These are phyloP conservation scores for Prunus armeniaca DNA, from an alignment of 306 rosid genomes.

Conservation along the genomic window DNA sequence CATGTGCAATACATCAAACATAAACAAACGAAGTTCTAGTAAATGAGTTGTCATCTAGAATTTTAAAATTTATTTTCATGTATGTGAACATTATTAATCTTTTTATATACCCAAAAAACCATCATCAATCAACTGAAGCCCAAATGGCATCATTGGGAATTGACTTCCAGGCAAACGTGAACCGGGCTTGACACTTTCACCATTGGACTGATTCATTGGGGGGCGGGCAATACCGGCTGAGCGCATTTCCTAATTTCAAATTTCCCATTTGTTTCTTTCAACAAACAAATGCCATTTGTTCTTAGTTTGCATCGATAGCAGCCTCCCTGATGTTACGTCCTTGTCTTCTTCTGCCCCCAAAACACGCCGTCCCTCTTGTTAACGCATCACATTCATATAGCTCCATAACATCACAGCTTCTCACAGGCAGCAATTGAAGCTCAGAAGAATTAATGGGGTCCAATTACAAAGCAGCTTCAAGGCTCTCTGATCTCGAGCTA, in stretches of 20 bases:
- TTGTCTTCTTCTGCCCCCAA: conserved; percentile 36
- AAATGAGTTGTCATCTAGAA: no score
- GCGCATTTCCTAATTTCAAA: conserved; percentile 17
- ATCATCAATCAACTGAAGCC: neutral
- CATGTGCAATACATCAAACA: neutral
- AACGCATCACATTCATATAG: neutral
- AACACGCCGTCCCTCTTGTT: conserved; percentile 16
- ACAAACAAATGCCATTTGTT: conserved; percentile 53
- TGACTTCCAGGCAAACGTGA: neutral
- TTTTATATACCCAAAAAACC: neutral
- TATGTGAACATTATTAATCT: no score
- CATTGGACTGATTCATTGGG: conserved; percentile 14
- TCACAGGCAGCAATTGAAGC: neutral
- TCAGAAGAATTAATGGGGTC: conserved; percentile 35
- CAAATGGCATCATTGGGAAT: neutral
- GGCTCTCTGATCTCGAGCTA: conserved; percentile 36
- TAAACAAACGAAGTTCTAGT: neutral
- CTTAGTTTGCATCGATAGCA: conserved; percentile 52
- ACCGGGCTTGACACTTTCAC: neutral
- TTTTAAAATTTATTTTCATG: no score
- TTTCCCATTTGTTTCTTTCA: conserved; percentile 34
- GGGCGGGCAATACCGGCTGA: conserved; percentile 36
- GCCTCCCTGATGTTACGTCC: neutral
- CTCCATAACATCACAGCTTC: neutral
- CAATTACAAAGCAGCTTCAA: conserved; percentile 20